Evolutionary conservation across 2,329 filamentous ascomycete species (phyloP), one percentile per base, ranked within the genome.

Genomic region (Pestalotiopsis sp.): DNA sequence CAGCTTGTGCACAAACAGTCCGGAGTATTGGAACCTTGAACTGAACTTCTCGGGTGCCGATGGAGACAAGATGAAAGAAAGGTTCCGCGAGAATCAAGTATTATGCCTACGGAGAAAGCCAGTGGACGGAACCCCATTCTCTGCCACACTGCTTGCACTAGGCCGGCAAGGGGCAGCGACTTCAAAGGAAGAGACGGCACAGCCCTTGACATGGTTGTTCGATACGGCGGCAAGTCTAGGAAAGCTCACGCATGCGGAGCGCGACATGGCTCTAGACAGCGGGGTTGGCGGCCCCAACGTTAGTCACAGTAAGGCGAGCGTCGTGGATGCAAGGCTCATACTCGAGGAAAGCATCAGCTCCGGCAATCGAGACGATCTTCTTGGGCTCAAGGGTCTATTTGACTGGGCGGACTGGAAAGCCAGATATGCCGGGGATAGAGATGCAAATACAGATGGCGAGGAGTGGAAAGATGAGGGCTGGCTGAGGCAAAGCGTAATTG

Each of bases 11-110:
- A 90, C 89, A 1, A 85, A 85, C 4, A 86, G 89, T 1, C 86
- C 90, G 4, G 84, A 86, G 4, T 95, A 93, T 82, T 98, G 95
- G 95, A 91, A 93, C 57, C 86, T 97, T 2, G 89, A 90, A 5
- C 84, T 97, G 4, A 91, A 96, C 76, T 94, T 98, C 71, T 83
- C 82, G 3, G 82, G 85, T 64, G 89, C 92, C 68, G 83, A 90
- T 0, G 80, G 92, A 68, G 83, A 90, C 0, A 79, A 83, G 0
- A 87, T 96, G 63, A 83, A 88, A 4, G 80, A 85, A 0, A 88
- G 90, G 3, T 94, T 97, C 81, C 83, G 82, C 12, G 83, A 85
- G 23, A 90, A 91, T 31, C 93, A 97, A 73, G 92, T 89, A 1
- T 83, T 98, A 57, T 91, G 90, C 75, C 89, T 97, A 4, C 89